These are phyloP conservation scores for Eucalyptus viminalis DNA, from an alignment of 345 rosid species.

Conservation along the genomic window DNA sequence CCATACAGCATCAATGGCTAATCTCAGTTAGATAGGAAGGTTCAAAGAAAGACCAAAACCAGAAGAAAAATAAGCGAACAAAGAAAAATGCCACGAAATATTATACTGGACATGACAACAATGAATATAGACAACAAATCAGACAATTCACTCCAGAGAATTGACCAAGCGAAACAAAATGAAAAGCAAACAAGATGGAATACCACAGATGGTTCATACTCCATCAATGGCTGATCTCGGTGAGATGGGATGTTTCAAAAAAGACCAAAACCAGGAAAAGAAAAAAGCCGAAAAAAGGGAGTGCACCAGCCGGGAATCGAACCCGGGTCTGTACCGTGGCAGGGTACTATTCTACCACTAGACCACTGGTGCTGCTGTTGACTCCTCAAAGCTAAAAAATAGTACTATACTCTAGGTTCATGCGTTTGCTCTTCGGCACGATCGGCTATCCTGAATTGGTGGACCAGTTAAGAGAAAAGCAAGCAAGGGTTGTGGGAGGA, in stretches of 20 bases:
- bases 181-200: background rate
- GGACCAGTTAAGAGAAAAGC: background rate
- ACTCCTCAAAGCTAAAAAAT: accelerated
- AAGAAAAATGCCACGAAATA: background rate
- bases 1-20: background rate
- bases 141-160: background rate
- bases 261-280: background rate
- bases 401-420: accelerated
- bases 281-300: accelerated
- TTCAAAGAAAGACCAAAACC: background rate
- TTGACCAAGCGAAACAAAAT: background rate
- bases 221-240: background rate
- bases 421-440: background rate
- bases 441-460: background rate
- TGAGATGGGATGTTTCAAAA: background rate
- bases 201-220: background rate
- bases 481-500: background rate
- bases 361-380: slow-evolving; percentile 48
- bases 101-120: too few relatives aligned
- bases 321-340: slow-evolving; percentile 76
- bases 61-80: background rate
- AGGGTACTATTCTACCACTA: slow-evolving; percentile 83
- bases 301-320: slow-evolving; percentile 55
- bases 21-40: background rate
- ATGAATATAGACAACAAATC: background rate